These are phyloP conservation scores for Orbilia javanica DNA, from an alignment of 2,329 filamentous ascomycete species.

Conservation along the genomic window DNA sequence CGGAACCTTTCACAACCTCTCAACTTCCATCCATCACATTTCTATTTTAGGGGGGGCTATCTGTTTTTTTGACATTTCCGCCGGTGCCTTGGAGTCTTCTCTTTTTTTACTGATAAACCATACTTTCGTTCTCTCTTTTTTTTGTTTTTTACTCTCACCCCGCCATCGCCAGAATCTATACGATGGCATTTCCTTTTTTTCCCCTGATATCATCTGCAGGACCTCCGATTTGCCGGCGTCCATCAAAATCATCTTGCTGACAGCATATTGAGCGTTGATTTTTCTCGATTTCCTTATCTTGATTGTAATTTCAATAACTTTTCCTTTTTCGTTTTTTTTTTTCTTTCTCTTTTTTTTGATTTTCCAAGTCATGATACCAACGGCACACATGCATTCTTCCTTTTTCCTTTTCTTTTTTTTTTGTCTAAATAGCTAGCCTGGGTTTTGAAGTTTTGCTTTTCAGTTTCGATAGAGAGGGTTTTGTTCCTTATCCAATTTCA, in stretches of 20 bases:
- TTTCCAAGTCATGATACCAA: slow-evolving; percentile 56
- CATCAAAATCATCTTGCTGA: slow-evolving; percentile 24
- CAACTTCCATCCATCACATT: slow-evolving; percentile 15
- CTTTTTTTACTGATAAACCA: slow-evolving; percentile 24
- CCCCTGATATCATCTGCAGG: slow-evolving; percentile 28
- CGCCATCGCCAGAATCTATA: slow-evolving; percentile 48
- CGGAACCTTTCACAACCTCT: slow-evolving; percentile 11
- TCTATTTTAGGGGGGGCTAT: slow-evolving; percentile 39
- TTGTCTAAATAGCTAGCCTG: slow-evolving; percentile 16
- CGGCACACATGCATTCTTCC: slow-evolving; percentile 47
- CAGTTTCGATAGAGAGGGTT: slow-evolving; percentile 55
- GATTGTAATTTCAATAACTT: slow-evolving; percentile 44
- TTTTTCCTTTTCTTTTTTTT: slow-evolving; percentile 18
- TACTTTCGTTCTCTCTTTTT: slow-evolving; percentile 18
- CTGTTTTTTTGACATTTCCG: slow-evolving; percentile 23
- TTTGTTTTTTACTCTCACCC: slow-evolving; percentile 14
- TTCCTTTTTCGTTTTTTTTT: slow-evolving; percentile 30
- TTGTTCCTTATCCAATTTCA: slow-evolving; percentile 52
- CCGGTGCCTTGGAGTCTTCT: slow-evolving; percentile 51
- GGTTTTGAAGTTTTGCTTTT: slow-evolving; percentile 36
- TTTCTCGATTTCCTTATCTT: slow-evolving; percentile 28
- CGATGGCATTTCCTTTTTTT: slow-evolving; percentile 47
- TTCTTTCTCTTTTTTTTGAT: slow-evolving; percentile 25
- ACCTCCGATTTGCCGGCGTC: slow-evolving; percentile 20
- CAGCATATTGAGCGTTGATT: slow-evolving; percentile 47